Evolutionary conservation across 2,329 filamentous ascomycete genomes (phyloP), one percentile per base, ranked within the genome.

Genomic region (Monosporascus sp.): DNA sequence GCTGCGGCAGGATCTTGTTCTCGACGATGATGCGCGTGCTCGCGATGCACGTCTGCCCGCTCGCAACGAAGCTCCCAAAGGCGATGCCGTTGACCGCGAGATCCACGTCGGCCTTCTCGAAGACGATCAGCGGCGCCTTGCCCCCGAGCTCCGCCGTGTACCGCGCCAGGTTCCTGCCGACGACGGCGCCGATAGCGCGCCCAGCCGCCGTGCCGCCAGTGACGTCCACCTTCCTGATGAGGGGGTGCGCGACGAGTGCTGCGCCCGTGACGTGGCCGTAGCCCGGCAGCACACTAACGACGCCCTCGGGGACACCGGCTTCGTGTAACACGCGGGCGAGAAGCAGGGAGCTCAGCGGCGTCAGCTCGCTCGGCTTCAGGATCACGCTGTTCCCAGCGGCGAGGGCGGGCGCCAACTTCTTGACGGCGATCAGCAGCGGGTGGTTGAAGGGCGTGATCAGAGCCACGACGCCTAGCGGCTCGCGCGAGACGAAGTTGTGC

Each of bases 11-110:
- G 63, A 91, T 81, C 37, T 70, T 70, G 56, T 86, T 82, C 60
- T 91, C 82, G 20, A 91, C 87, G 67, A 90, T 83, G 65, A 93
- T 82, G 62, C 89, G 80, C 39, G 87, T 90, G 50, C 85, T 85
- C 6, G 87, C 87, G 51, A 87, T 87, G 57, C 79, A 82, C 1
- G 77, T 80, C 68, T 82, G 79, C 0, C 79, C 79, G 51, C 77
- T 79, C 6, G 79, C 79, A 18, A 80, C 70, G 53, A 80, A 82
- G 6, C 78, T 76, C 3, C 78, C 79, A 59, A 81, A 81, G 5
- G 84, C 85, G 64, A 86, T 82, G 65, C 86, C 88, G 50, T 86
- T 85, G 60, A 88, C 84, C 15, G 85, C 84, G 39, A 83, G 78
- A 53, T 84, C 80, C 22, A 89, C 67, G 57, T 88, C 79, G 1